phyloP scores from a whole-genome alignment of 495 filamentous ascomycete genomes.

The Stereocaulon alpinum region DNA sequence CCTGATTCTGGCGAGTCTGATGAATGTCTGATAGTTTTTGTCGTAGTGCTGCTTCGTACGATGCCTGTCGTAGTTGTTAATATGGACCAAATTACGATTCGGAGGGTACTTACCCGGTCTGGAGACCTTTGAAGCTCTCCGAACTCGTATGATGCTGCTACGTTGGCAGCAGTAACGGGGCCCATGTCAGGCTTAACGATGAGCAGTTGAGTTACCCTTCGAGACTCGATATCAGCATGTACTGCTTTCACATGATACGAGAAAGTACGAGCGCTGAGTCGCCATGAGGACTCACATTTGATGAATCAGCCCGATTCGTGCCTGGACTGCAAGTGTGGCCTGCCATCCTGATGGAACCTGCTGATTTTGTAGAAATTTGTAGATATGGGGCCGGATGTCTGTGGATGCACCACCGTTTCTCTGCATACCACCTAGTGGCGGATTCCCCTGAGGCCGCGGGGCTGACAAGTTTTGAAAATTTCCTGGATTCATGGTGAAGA shows the following conservation, averaged over 20 bases:
- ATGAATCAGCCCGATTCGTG: conserved; percentile 33
- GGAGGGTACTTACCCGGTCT: conserved; percentile 31
- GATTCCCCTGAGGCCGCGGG: conserved; percentile 23
- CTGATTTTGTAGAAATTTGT: conserved; percentile 31
- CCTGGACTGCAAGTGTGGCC: conserved; percentile 31
- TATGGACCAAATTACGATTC: not conserved
- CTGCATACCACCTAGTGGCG: conserved; percentile 29
- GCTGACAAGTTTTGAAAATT: conserved; percentile 32
- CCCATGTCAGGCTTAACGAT: conserved; percentile 41
- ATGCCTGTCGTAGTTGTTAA: not conserved
- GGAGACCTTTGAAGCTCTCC: conserved; percentile 37
- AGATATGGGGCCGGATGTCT: conserved; percentile 31
- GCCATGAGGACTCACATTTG: conserved; percentile 36
- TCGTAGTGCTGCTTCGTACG: not conserved
- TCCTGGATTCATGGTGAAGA: conserved; percentile 34
- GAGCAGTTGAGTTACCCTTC: conserved; percentile 27
- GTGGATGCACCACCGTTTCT: conserved; percentile 26
- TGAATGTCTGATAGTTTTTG: conserved; percentile 36
- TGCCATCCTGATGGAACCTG: conserved; percentile 39
- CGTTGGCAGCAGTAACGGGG: conserved; percentile 30
- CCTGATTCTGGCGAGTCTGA: conserved; percentile 15
- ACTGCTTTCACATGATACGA: too few relatives aligned
- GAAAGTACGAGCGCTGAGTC: too few relatives aligned
- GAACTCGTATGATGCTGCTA: conserved; percentile 40
- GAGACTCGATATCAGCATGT: not conserved